phyloP scores from a whole-genome alignment of 2,329 filamentous ascomycete species.

The Thielaviopsis ethacetica region DNA sequence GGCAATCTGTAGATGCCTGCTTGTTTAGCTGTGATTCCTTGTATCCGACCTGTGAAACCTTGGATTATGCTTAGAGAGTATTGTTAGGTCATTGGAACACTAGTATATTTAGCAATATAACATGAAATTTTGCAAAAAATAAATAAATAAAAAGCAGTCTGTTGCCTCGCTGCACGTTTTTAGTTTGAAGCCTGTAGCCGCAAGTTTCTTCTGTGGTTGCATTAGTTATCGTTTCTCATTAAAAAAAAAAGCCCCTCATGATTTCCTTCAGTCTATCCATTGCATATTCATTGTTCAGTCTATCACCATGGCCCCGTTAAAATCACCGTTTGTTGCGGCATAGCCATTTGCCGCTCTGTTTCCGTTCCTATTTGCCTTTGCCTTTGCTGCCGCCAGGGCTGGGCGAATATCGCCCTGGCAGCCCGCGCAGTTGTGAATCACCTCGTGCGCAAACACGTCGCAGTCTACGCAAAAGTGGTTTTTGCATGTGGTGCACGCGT shows the following conservation, averaged over 20 bases:
- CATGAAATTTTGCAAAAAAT: neutral
- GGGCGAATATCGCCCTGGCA: constrained; percentile 45
- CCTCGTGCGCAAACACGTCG: constrained; percentile 86
- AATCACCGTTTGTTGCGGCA: constrained; percentile 15
- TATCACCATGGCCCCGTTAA: constrained; percentile 29
- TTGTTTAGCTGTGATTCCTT: too few species aligned
- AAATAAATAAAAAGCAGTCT: neutral
- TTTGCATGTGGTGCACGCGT: constrained; percentile 73
- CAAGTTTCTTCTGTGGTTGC: neutral
- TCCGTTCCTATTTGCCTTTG: constrained; percentile 18
- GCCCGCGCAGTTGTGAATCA: constrained; percentile 89
- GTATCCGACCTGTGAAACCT: neutral
- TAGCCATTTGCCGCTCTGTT: neutral
- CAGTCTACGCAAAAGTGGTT: constrained; percentile 97
- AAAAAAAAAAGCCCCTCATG: neutral
- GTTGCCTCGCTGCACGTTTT: too few species aligned
- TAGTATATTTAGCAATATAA: neutral
- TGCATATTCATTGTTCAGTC: constrained; percentile 17
- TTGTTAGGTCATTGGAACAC: too few species aligned
- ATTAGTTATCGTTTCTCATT: neutral
- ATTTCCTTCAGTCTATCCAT: neutral
- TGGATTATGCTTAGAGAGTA: too few species aligned
- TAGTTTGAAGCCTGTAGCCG: too few species aligned
- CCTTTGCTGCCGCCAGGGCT: constrained; percentile 12
- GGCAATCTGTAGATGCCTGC: constrained; percentile 50